Conservation (phyloP, 306 rosid species). For the Mimosa bimucronata region DNA sequence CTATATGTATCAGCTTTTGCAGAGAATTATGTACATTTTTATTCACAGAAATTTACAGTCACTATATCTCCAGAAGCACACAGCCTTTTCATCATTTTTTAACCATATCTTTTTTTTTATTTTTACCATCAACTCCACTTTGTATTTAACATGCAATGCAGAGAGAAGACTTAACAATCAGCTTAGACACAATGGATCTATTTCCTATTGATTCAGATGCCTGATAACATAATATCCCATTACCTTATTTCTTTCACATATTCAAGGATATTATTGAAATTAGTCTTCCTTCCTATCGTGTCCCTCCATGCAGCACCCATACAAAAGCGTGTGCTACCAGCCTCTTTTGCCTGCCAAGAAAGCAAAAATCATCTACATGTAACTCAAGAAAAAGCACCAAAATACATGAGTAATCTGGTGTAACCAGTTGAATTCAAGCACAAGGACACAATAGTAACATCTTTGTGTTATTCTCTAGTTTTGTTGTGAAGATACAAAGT, state of each 20-base stretch:
- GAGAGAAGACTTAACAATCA: not conserved
- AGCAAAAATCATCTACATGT: slow-evolving; percentile 31
- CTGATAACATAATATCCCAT: slow-evolving; percentile 17
- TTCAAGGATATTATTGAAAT: slow-evolving; percentile 89
- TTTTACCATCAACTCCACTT: slow-evolving; percentile 26
- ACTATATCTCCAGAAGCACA: not conserved
- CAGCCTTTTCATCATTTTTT: not conserved
- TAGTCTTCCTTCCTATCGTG: slow-evolving; percentile 87
- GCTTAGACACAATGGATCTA: not conserved
- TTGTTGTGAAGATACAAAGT: not conserved
- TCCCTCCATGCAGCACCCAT: slow-evolving; percentile 99
- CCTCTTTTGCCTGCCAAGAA: slow-evolving; percentile 86
- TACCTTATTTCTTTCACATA: slow-evolving; percentile 89
- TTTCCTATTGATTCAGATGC: not conserved
- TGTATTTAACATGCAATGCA: slow-evolving; percentile 2
- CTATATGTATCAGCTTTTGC: too few species aligned
- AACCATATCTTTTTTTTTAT: slow-evolving; percentile 19
- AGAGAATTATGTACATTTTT: too few species aligned
- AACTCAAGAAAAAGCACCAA: slow-evolving; percentile 29
- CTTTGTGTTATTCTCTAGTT: not conserved
- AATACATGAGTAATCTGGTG: slow-evolving; percentile 3
- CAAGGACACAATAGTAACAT: not conserved
- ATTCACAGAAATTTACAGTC: too few species aligned
- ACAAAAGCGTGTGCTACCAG: slow-evolving; percentile 98
- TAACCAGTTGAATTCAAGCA: not conserved